Evolutionary conservation across 352 stramenopile species (phyloP), one percentile per base, ranked within the genome.

Genomic region (Thraustotheca clavata): DNA sequence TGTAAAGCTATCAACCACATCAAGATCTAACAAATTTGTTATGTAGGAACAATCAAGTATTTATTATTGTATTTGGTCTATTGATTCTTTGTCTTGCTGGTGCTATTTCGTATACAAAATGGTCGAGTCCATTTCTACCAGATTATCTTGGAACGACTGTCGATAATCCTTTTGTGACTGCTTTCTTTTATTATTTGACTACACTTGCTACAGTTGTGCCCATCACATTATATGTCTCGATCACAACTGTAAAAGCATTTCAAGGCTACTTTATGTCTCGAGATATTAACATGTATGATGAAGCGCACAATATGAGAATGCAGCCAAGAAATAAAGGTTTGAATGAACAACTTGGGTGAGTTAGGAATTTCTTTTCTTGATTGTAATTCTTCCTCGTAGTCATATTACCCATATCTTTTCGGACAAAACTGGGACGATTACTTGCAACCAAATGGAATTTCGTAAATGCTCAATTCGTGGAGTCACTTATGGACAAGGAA

Each of bases 321-420:
- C 74, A 84, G 12, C 93, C 86, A 9, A 77, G 86, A 40, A 91
- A 89, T 70, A 94, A 91, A 79, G 76, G 87, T 62, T 69, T 95
- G 14, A 95, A 95, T 49, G 86, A 95, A 39, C 81, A 95, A 49
- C 71, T 95, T 11, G 86, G 86, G 31, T 55, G 3, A 52, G 16
- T 2, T 47, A 27, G 2, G 4, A 72, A 80, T 40, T 4, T 20
- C 4, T 1, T 62, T 69, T 62, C 39, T 59, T 62, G n/a, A 61
- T n/a, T 59, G 38, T 48, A 27, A n/a, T 27, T 47, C 4, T 47
- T 24, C 4, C n/a, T 4, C 38, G 39, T 63, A 63, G 55, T 4
- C 80, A 94, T 52, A 92, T 99, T 48, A 94, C 97, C 46, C 97
- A 99, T 72, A 95, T 99, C 24, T 99, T 99, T 71, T 98, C 80